These are phyloP conservation scores for Jamesozyma lodderae DNA, from an alignment of 805 yeast genomes.

Conservation along the genomic window DNA sequence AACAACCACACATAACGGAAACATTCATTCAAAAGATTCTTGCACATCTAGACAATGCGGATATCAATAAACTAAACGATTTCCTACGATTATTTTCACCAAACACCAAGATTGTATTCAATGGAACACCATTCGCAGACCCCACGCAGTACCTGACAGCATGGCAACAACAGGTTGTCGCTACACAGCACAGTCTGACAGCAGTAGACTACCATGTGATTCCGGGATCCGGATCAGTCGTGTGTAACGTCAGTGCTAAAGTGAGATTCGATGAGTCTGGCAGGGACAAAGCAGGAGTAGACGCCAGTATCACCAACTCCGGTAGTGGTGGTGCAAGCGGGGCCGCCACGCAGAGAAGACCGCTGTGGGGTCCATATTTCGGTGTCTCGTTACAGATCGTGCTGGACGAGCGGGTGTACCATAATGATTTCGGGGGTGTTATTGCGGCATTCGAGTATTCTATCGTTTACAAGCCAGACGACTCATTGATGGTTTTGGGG, in stretches of 20 bases:
- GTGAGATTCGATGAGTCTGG: slow-evolving; percentile 75
- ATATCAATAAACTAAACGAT: slow-evolving; percentile 23
- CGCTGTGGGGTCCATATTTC: slow-evolving; percentile 61
- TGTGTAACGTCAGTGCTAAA: slow-evolving; percentile 46
- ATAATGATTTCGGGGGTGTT: slow-evolving; percentile 27
- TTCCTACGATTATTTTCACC: slow-evolving; percentile 21
- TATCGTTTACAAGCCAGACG: slow-evolving; percentile 45
- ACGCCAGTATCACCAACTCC: slow-evolving; percentile 37
- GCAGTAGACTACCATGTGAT: slow-evolving; percentile 58
- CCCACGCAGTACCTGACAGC: slow-evolving; percentile 24
- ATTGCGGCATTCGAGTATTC: slow-evolving; percentile 59
- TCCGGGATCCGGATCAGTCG: slow-evolving; percentile 50
- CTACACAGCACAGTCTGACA: slow-evolving; percentile 53
- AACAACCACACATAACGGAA: slow-evolving; percentile 24
- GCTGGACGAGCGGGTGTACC: slow-evolving; percentile 40
- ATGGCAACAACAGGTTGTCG: slow-evolving; percentile 29
- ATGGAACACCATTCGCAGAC: slow-evolving; percentile 25
- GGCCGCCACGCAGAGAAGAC: slow-evolving; percentile 30
- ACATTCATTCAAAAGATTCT: slow-evolving; percentile 28
- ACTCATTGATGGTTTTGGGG: slow-evolving; percentile 8
- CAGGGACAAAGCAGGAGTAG: slow-evolving; percentile 52
- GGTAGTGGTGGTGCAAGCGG: slow-evolving; percentile 7
- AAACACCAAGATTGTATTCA: slow-evolving; percentile 21
- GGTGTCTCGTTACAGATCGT: slow-evolving; percentile 56
- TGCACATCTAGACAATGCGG: slow-evolving; percentile 29